Evolutionary conservation across 2,329 filamentous ascomycete genomes (phyloP).

Genomic region (Raffaelea ambrosiae): DNA sequence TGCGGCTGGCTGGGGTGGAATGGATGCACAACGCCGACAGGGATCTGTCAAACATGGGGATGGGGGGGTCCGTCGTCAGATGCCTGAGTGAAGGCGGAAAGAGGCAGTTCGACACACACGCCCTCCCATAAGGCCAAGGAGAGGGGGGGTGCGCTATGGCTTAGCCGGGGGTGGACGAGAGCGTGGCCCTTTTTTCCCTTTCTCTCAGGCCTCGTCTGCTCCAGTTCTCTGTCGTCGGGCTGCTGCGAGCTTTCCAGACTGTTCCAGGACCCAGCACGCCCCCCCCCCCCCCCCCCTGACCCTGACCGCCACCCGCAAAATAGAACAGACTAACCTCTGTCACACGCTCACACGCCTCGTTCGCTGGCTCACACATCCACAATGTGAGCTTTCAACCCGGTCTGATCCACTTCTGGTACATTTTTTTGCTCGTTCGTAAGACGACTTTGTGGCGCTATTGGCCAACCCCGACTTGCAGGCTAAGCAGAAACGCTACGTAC

Average conservation of each 20-base stretch:
- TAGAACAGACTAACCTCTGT: neutral
- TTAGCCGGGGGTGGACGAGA: neutral
- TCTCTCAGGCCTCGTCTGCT: neutral
- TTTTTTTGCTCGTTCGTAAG: constrained; percentile 4
- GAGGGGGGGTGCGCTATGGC: neutral
- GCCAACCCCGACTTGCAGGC: constrained; percentile 15
- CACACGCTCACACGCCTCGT: neutral
- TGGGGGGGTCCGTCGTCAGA: constrained; percentile 4
- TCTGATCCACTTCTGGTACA: constrained; percentile 13
- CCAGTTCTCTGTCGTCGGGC: too few relatives aligned
- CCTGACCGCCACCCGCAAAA: constrained; percentile 11
- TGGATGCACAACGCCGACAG: constrained; percentile 6
- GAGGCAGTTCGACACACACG: too few relatives aligned
- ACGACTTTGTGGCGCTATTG: constrained; percentile 5
- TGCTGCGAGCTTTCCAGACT: too few relatives aligned
- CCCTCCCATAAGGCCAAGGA: neutral
- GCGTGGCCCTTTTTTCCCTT: neutral
- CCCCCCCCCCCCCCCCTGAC: constrained; percentile 8
- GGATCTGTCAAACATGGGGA: constrained; percentile 13
- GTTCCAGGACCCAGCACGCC: neutral
- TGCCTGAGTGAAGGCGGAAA: neutral
- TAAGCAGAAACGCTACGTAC: neutral
- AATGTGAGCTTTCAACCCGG: constrained; percentile 12
- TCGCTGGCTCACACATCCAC: constrained; percentile 3
- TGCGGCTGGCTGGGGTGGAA: constrained; percentile 7